A percentile compares a stretch with the other conserved stretches of the same genome.
phyloP scores from a whole-genome alignment of 140 eudicot species.

The Stevia rebaudiana region DNA sequence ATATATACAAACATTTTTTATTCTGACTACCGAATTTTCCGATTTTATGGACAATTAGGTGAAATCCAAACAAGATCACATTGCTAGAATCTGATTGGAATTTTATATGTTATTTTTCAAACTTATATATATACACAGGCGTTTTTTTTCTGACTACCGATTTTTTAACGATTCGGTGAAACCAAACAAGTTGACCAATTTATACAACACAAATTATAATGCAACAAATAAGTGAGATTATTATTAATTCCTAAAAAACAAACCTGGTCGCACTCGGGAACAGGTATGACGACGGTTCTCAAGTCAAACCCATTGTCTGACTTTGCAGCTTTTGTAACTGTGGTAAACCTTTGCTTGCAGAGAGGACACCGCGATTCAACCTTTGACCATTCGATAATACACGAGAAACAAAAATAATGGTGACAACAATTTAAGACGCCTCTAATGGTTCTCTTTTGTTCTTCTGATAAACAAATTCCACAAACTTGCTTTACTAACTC shows the following conservation, averaged over 20 bases:
- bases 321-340: constrained; percentile 64
- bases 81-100: too few relatives aligned
- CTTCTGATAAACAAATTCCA: constrained; percentile 91
- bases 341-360: constrained; percentile 81
- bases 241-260: too few relatives aligned
- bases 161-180: too few relatives aligned
- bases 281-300: constrained; percentile 53
- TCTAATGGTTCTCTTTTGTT: constrained; percentile 69
- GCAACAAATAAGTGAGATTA: background rate
- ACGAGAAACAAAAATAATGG: constrained; percentile 80
- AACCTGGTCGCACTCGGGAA: constrained; percentile 94
- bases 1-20: too few relatives aligned
- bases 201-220: too few relatives aligned
- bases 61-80: too few relatives aligned
- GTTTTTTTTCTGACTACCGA: too few relatives aligned
- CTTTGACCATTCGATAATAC: constrained; percentile 98
- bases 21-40: too few relatives aligned
- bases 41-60: too few relatives aligned
- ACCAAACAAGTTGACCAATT: too few relatives aligned
- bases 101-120: too few relatives aligned
- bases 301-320: constrained; percentile 48
- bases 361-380: constrained; percentile 96
- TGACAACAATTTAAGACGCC: constrained; percentile 74
- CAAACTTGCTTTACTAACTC: constrained; percentile 78
- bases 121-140: too few relatives aligned